Evolutionary conservation across 108 stramenopile species (phyloP), one percentile per base, ranked within the genome.

Genomic region (Cyclotella choctawhatcheeana): DNA sequence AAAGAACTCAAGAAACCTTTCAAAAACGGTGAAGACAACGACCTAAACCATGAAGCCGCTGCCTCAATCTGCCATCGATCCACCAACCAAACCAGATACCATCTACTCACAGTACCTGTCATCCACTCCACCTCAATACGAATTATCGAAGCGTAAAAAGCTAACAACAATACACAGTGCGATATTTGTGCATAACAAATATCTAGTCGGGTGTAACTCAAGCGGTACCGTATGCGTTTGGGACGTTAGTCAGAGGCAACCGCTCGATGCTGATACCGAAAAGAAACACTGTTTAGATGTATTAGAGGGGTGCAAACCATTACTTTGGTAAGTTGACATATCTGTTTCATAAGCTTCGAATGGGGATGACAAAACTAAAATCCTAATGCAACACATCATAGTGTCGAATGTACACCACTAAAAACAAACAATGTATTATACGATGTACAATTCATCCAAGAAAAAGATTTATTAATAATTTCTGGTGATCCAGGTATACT

Each of bases 401-500:
- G 37, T 40, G 37, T 40, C 12, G 8, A 40, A 40, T 6, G 8
- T 8, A 12, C 12, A 40, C 12, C 37, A 40, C 12, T 12, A 40
- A 64, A 64, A 34, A 37, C 34, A 35, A 40, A 58, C 32, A 61
- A 14, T 24, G 37, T 34, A 3, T 63, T 82, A 52, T 82, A 82
- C 71, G 76, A 82, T 74, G 27, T 82, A 20, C 56, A 82, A 82
- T 82, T 78, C 56, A 52, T 73, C 14, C 25, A 50, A 43, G 51
- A 40, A 0, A 53, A 40, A 2, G 43, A 66, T 24, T 65, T 82
- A 7, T 65, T 82, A 1, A 55, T 77, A 47, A 76, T 66, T 13
- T 77, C 81, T 2, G 81, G 81, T 22, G 81, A 82, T 63, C 64
- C 77, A 29, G 81, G 81, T 22, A 37, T 78, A 30, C 35, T 78